A percentile compares a stretch with the other conserved stretches of the same genome.
These are phyloP conservation scores for Agrostemma githago DNA, from an alignment of 148 eudicot species.

Conservation along the genomic window DNA sequence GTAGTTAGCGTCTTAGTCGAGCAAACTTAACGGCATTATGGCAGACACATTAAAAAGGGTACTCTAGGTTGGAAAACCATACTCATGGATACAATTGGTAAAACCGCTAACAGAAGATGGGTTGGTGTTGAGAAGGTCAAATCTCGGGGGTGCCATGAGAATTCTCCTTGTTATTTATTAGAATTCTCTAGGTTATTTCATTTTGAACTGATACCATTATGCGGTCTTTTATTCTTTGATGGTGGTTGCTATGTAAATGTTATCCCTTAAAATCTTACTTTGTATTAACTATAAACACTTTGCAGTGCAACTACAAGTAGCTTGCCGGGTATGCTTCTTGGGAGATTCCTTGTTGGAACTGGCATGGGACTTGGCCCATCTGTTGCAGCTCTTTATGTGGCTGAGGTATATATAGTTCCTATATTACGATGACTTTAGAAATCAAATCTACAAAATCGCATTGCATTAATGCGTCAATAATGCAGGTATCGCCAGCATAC, in stretches of 20 bases:
- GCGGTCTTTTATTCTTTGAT: not conserved
- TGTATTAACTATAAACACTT: not conserved
- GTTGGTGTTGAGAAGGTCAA: not conserved
- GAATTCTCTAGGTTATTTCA: not conserved
- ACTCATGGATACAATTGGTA: not conserved
- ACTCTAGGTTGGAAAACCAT: not conserved
- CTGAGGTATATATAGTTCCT: constrained; percentile 55
- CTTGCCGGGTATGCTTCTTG: constrained; percentile 68
- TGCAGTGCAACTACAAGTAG: constrained; percentile 62
- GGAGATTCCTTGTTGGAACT: constrained; percentile 79
- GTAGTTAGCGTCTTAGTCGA: not conserved
- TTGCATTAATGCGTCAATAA: constrained; percentile 12
- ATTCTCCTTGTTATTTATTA: too few species aligned
- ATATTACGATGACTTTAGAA: not conserved
- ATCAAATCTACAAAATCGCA: constrained; percentile 1
- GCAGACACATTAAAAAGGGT: not conserved
- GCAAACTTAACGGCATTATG: not conserved
- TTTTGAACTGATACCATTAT: not conserved
- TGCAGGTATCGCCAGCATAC: constrained; percentile 80
- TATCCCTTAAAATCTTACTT: not conserved
- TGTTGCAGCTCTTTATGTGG: constrained; percentile 80
- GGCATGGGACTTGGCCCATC: constrained; percentile 95
- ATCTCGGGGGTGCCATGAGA: not conserved
- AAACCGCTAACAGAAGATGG: not conserved
- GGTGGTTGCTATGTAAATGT: not conserved